These are phyloP conservation scores for Plasmodium adleri DNA, from an alignment of 169 alveolate species.

Conservation along the genomic window DNA sequence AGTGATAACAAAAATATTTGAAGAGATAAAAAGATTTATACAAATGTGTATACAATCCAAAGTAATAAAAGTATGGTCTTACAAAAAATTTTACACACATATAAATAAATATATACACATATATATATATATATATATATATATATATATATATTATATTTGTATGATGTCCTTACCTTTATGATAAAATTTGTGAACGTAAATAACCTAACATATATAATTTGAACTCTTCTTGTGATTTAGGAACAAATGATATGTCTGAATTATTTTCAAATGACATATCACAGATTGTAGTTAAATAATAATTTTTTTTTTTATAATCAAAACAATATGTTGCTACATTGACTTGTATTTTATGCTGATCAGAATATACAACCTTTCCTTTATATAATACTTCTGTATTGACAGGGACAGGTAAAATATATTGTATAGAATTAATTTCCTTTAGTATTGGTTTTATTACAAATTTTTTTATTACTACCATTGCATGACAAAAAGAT, in stretches of 20 bases:
- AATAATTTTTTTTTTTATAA: constrained; percentile 29
- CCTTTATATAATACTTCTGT: constrained; percentile 52
- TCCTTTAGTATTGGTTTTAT: constrained; percentile 34
- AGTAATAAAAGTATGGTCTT: not conserved
- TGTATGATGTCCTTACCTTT: not conserved
- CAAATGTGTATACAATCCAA: not conserved
- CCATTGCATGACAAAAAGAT: constrained; percentile 70
- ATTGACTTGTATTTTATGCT: constrained; percentile 37
- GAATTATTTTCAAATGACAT: constrained; percentile 58
- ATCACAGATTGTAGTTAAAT: constrained; percentile 60
- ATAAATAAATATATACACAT: not conserved
- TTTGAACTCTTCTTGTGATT: constrained; percentile 48
- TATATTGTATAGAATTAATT: constrained; percentile 55
- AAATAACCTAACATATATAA: constrained; percentile 23
- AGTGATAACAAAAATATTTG: no score
- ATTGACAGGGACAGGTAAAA: constrained; percentile 54
- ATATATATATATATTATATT: not conserved
- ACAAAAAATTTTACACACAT: not conserved
- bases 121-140: not conserved
- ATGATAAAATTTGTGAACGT: constrained; percentile 45
- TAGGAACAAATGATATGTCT: constrained; percentile 46
- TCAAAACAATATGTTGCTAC: constrained; percentile 57
- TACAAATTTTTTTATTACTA: constrained; percentile 30
- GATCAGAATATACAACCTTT: constrained; percentile 54
- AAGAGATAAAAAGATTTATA: not conserved